Percentiles rank a stretch among this genome's conserved stretches.
These are phyloP conservation scores for Penicillium parvum DNA, from an alignment of 495 filamentous ascomycete genomes.

Conservation along the genomic window DNA sequence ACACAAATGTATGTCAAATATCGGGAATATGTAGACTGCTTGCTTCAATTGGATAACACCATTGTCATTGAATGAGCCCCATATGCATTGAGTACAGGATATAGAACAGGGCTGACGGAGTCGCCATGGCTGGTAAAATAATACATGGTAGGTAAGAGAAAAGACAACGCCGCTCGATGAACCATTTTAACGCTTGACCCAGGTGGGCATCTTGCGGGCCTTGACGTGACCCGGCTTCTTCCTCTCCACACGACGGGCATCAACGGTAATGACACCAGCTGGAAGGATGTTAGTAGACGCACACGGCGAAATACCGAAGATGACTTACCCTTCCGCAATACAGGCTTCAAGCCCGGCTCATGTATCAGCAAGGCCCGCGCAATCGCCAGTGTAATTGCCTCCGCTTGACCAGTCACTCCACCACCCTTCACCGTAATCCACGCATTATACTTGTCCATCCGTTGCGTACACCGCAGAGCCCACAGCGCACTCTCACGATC, in stretches of 20 bases:
- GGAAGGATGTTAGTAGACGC: conserved; percentile 14
- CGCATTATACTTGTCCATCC: conserved; percentile 95
- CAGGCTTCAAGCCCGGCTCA: conserved; percentile 84
- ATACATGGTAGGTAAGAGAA: conserved; percentile 26
- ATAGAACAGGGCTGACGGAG: conserved; percentile 25
- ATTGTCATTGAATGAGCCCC: conserved; percentile 18
- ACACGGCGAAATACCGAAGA: neutral
- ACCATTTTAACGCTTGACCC: conserved; percentile 71
- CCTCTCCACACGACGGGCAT: conserved; percentile 88
- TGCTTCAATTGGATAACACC: neutral
- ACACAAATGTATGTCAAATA: no score
- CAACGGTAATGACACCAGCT: conserved; percentile 91
- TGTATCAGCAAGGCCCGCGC: conserved; percentile 83
- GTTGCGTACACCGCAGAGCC: conserved; percentile 75
- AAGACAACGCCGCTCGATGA: conserved; percentile 15
- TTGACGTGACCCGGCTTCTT: conserved; percentile 97
- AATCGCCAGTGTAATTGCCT: conserved; percentile 89
- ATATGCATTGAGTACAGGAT: conserved; percentile 36
- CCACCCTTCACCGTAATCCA: conserved; percentile 81
- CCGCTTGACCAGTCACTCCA: conserved; percentile 90
- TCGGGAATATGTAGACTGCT: neutral
- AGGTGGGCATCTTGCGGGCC: conserved; percentile 95
- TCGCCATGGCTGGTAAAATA: conserved; percentile 25
- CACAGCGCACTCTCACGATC: conserved; percentile 93
- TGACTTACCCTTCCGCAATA: conserved; percentile 79